Base-by-base conservation (phyloP, 1,139 yeast genomes). In the Pichia sp. region DNA sequence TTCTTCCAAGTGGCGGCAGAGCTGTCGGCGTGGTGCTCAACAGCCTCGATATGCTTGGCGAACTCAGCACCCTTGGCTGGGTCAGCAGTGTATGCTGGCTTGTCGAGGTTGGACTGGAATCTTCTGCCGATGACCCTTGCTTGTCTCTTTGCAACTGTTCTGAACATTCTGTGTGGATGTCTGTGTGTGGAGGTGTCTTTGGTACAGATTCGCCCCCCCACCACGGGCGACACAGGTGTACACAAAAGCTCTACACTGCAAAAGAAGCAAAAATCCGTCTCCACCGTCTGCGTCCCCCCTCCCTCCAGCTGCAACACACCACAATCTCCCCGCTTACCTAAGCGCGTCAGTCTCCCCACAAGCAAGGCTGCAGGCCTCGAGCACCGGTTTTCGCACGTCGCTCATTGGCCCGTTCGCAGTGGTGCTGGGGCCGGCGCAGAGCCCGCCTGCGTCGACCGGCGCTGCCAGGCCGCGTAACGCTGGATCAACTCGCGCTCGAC, bases 1-100 rank as follows among this genome's bases (percentile, higher is more conserved):
- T 85, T 90, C 72, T 80, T 83, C 99, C 99, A 93, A 64, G 85
- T 75, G 51, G 74, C 72, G 60, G 95, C 79, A 60, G 96, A 84
- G 59, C 80, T 78, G 60, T 72, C 77, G 54, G 96, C 90, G 74
- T 93, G 98, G 67, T 84, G 83, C 44, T 56, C 56, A 66, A 88
- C 80, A 63, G 85, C 89, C 63, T 80, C 72, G 51, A 73, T 52
- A 46, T 66, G 66, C 55, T 74, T 71, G 61, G 69, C 70, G 71
- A 74, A 83, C 36, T 75, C 82, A 62, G 74, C 70, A 56, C 81
- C 87, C 62, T 82, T 82, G 53, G 72, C 78, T 49, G 74, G 64
- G 64, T 80, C 72, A 55, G 79, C 60, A 31, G 48, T 25, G 60
- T 62, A 66, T 23, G 67, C 67, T 48, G 64, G 61, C 30, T 57